These are phyloP conservation scores for Thelonectria rubi DNA, from an alignment of 2,329 filamentous ascomycete species.

Conservation along the genomic window DNA sequence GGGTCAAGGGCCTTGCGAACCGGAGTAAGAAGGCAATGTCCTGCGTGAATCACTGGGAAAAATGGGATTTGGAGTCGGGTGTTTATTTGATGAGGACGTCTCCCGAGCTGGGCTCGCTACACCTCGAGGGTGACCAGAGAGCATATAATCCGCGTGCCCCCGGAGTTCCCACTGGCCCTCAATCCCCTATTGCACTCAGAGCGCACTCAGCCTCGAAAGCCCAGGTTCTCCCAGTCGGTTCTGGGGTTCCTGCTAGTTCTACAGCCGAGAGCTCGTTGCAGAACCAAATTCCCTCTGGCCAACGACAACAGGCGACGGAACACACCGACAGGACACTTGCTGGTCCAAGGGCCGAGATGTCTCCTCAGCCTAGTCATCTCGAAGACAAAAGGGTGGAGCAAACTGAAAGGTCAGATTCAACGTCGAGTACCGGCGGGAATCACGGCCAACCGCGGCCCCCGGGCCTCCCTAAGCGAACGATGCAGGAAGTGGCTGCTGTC, in stretches of 20 bases:
- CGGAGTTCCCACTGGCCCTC: background rate
- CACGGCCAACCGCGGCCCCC: conserved; percentile 11
- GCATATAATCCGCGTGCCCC: background rate
- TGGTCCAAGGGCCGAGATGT: background rate
- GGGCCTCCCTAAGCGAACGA: conserved; percentile 60
- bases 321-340: background rate
- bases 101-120: conserved; percentile 9
- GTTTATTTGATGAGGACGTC: conserved; percentile 49
- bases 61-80: conserved; percentile 67
- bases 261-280: background rate
- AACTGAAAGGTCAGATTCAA: conserved; percentile 17
- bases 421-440: conserved; percentile 14
- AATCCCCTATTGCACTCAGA: background rate
- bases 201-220: background rate
- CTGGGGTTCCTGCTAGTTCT: background rate
- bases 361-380: background rate
- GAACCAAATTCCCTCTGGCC: background rate
- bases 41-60: conserved; percentile 77
- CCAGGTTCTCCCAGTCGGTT: background rate
- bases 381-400: background rate
- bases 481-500: conserved; percentile 69
- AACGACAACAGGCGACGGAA: background rate
- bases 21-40: conserved; percentile 68
- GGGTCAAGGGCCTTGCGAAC: conserved; percentile 77
- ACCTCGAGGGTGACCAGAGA: conserved; percentile 6